These are phyloP conservation scores for Chlamydomonas sphaeroides DNA, from an alignment of 139 green algal genomes.

Conservation along the genomic window DNA sequence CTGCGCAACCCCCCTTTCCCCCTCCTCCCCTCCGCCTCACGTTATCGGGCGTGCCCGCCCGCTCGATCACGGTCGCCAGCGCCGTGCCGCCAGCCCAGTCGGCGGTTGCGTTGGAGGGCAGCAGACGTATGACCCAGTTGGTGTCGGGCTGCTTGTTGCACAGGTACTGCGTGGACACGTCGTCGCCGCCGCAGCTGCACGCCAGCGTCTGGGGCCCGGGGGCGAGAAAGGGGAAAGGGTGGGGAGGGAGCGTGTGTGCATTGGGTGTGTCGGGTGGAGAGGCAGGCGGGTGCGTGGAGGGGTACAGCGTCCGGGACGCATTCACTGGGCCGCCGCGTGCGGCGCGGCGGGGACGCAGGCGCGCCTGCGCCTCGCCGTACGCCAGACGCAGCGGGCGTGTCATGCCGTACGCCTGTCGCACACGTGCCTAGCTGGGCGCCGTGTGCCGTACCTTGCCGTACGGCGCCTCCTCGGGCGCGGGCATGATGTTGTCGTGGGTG, in stretches of 20 bases:
- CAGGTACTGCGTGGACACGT: slow-evolving; percentile 58
- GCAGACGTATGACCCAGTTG: slow-evolving; percentile 58
- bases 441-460: slow-evolving; percentile 35
- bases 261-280: neutral
- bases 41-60: slow-evolving; percentile 55
- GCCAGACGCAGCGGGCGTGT: too few species aligned
- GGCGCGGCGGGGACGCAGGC: too few species aligned
- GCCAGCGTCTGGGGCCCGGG: slow-evolving; percentile 36
- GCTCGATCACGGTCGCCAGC: slow-evolving; percentile 44
- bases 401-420: too few species aligned
- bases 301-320: too few species aligned
- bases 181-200: slow-evolving; percentile 62
- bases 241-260: too few species aligned
- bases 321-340: too few species aligned
- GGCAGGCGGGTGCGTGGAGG: too few species aligned
- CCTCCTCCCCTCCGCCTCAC: neutral
- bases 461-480: slow-evolving; percentile 27
- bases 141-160: slow-evolving; percentile 67
- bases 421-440: too few species aligned
- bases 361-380: too few species aligned
- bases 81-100: slow-evolving; percentile 49
- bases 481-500: slow-evolving; percentile 25
- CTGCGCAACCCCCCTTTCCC: neutral
- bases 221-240: neutral
- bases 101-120: slow-evolving; percentile 32